phyloP scores from a whole-genome alignment of 73 alveolate species.

The Paramecium primaurelia region DNA sequence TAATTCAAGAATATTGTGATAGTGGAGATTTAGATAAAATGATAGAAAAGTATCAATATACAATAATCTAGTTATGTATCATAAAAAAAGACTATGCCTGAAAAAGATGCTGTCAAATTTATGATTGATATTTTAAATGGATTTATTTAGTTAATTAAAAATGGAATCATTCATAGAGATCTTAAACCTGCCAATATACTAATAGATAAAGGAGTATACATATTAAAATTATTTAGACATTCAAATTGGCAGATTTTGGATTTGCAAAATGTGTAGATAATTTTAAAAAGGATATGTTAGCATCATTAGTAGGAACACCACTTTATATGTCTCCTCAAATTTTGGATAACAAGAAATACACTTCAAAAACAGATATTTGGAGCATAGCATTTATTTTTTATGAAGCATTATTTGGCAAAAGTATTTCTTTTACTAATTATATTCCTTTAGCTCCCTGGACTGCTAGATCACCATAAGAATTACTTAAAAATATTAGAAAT shows the following conservation, averaged over 20 bases:
- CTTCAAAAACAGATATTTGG: slow-evolving; percentile 94
- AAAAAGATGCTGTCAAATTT: slow-evolving; percentile 53
- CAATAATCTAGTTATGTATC: not conserved
- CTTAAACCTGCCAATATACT: slow-evolving; percentile 62
- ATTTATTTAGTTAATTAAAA: slow-evolving; percentile 38
- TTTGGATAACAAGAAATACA: slow-evolving; percentile 84
- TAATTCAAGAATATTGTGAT: slow-evolving; percentile 60
- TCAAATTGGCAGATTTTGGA: slow-evolving; percentile 65
- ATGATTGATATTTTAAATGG: slow-evolving; percentile 58
- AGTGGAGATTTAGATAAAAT: slow-evolving; percentile 50
- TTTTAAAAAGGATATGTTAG: slow-evolving; percentile 45
- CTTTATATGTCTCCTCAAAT: slow-evolving; percentile 86
- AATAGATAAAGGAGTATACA: slow-evolving; percentile 43
- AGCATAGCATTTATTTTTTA: slow-evolving; percentile 91
- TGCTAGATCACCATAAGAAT: slow-evolving; percentile 33
- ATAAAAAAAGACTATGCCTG: slow-evolving; percentile 38
- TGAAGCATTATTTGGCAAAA: slow-evolving; percentile 65
- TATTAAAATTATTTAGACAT: not conserved
- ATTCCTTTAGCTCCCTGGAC: slow-evolving; percentile 33
- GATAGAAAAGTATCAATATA: not conserved
- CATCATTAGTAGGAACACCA: slow-evolving; percentile 72
- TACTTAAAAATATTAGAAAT: slow-evolving; percentile 8
- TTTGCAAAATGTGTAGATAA: slow-evolving; percentile 62
- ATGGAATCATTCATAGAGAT: slow-evolving; percentile 65
- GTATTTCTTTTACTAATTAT: not conserved